Evolutionary conservation across 345 rosid genomes (phyloP), one percentile per base, ranked within the genome.

Genomic region (Salix dunnii): DNA sequence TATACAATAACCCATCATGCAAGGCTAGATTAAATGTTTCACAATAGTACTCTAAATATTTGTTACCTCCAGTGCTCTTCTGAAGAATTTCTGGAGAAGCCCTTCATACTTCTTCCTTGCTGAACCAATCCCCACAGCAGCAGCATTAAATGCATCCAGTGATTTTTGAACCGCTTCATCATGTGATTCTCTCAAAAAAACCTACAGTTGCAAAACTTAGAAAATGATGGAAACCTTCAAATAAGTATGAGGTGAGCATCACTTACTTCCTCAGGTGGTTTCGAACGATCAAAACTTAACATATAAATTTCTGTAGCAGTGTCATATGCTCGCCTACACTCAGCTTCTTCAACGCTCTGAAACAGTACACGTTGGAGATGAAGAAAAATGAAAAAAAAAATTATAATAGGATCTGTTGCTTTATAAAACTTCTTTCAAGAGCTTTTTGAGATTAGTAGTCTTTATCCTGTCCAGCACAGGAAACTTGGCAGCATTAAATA

Each of bases 301-400:
- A 79, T 88, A 82, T 91, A 96, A 61, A 80, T 72, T 79, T 91
- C 97, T 1, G 91, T 72, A 53, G 97, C 99, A 82, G 84, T 84
- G 71, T 96, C 99, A 88, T 87, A 88, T 58, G 99, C 98, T 81
- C 86, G 88, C 66, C 93, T 92, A 79, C 99, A 96, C 79, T 96
- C 99, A 7, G 93, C 88, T 89, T 96, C 99, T 88, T 96, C 99
- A 31, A 96, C 99, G 85, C 97, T 94, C 99, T 96, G 82, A 69
- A 87, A 72, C 40, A 74, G 10, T 55, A 58, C 1, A 70, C n/a
- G 36, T 33, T 20, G 66, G 51, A 21, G 21, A 12, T 69, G 23
- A 36, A 8, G n/a, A 20, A 42, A 65, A 69, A 4, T 27, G 38
- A 1, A 72, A 58, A 68, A 11, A 30, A 62, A 71, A 18, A 7